A percentile compares a stretch with the other conserved stretches of the same genome.
These are phyloP conservation scores for Dendrothele bispora DNA, from an alignment of 768 basidiomycete species.

Conservation along the genomic window DNA sequence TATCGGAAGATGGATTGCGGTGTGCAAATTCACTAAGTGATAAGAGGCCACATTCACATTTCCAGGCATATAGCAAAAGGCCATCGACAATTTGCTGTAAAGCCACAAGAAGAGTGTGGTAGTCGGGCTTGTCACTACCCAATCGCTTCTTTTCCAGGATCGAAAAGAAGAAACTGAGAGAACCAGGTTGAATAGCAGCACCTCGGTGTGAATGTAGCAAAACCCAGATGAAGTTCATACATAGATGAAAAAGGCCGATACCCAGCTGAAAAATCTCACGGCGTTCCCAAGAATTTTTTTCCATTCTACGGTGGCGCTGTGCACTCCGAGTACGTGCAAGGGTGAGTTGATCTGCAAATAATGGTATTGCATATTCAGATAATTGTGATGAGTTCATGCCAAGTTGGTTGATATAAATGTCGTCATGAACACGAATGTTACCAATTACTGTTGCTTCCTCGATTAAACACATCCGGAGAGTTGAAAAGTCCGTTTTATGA, in stretches of 20 bases:
- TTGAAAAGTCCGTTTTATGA: conserved; percentile 3
- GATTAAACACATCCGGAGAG: conserved; percentile 6
- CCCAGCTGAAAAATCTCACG: conserved; percentile 18
- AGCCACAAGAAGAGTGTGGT: conserved; percentile 17
- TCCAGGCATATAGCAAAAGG: conserved; percentile 19
- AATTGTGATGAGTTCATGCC: neutral
- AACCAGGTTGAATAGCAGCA: conserved; percentile 3
- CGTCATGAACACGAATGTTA: conserved; percentile 6
- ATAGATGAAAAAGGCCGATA: conserved; percentile 16
- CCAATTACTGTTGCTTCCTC: conserved; percentile 11
- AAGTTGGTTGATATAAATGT: conserved; percentile 9
- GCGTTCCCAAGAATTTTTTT: conserved; percentile 11
- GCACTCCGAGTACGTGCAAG: conserved; percentile 11
- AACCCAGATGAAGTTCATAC: conserved; percentile 18
- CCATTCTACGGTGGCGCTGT: conserved; percentile 3
- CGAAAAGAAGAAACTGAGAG: conserved; percentile 15
- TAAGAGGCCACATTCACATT: conserved; percentile 8
- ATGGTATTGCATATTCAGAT: conserved; percentile 8
- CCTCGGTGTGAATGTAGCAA: conserved; percentile 15
- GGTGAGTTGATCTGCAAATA: conserved; percentile 16
- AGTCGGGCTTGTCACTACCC: conserved; percentile 19
- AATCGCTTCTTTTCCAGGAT: conserved; percentile 16
- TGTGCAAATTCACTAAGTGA: neutral
- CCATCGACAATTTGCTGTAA: conserved; percentile 17
- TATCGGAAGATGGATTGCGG: neutral